These are phyloP conservation scores for Apostasia shenzhenica DNA, from an alignment of 106 monocot genomes.

Conservation along the genomic window DNA sequence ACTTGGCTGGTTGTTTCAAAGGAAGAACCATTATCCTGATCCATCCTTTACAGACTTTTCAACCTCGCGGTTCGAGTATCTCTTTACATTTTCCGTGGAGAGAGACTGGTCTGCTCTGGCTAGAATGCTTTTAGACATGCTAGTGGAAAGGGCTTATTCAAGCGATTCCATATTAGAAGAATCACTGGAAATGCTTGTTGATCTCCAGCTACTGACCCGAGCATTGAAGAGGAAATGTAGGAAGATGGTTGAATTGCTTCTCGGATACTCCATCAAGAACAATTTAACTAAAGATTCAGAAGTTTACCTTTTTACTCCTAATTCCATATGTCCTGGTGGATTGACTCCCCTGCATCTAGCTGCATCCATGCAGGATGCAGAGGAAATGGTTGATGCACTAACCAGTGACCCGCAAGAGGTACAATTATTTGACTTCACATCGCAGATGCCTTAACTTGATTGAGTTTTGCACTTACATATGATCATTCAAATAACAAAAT, in stretches of 20 bases:
- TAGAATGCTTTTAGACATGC: constrained; percentile 58
- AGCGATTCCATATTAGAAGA: constrained; percentile 37
- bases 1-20: constrained; percentile 96
- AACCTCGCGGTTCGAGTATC: constrained; percentile 53
- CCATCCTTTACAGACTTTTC: constrained; percentile 40
- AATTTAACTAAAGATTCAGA: constrained; percentile 10
- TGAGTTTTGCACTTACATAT: neutral
- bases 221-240: constrained; percentile 83
- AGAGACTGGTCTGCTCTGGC: constrained; percentile 64
- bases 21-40: constrained; percentile 1
- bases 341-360: constrained; percentile 86
- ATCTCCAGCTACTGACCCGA: constrained; percentile 71
- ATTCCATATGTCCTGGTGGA: constrained; percentile 59
- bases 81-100: constrained; percentile 71
- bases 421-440: neutral
- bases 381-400: constrained; percentile 76
- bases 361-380: constrained; percentile 55
- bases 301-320: constrained; percentile 62
- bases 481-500: neutral
- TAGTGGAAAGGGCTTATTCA: constrained; percentile 38
- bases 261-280: constrained; percentile 33
- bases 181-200: constrained; percentile 54
- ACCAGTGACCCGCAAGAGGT: constrained; percentile 89
- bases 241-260: constrained; percentile 81
- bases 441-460: neutral